Evolutionary conservation across 2,329 filamentous ascomycete species (phyloP), one percentile per base, ranked within the genome.

Genomic region (Stagonosporopsis tanaceti): DNA sequence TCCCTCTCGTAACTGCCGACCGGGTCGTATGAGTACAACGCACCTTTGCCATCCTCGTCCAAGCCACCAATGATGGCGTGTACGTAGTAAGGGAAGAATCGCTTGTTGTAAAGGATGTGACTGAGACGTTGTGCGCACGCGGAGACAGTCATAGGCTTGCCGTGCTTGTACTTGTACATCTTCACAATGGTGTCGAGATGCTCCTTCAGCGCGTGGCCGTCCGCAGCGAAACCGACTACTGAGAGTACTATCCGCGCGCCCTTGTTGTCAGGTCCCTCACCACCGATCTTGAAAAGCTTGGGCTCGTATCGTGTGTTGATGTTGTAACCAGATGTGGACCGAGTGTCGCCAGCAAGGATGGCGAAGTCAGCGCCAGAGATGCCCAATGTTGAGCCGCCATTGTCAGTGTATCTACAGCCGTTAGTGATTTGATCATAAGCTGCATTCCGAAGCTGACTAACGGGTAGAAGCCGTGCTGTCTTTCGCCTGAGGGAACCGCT

Each of bases 61-160:
- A 99, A 80, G 20, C 95, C 95, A 44, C 91, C 95, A 44, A 99
- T 84, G 77, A 99, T 98, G 30, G 94, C 94, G 72, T 94, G 88
- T 57, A 96, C 92, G 79, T 99, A 99, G 86, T 97, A 99, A 22
- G 95, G 95, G 84, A 99, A 99, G 84, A 99, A 99, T 46, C 95
- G 92, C 83, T 98, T 98, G 78, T 89, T 85, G 83, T 99, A 99
- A 55, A 99, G 88, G 66, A 99, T 96, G 44, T 96, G 97, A 38
- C 92, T 94, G 60, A 99, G 85, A 54, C 94, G 89, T 81, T 98
- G 94, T 53, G 95, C 96, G 79, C 94, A 98, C 46, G 95, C 95
- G 72, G 92, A 89, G 73, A 98, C 90, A 63, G 87, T 89, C 89
- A 99, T 99, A 65, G 92, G 88, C 84, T 98, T 99, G 79, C 92